Percentiles rank a stretch among this genome's conserved stretches.
These are phyloP conservation scores for Lactifluus subvellereus DNA, from an alignment of 768 basidiomycete genomes.

Conservation along the genomic window DNA sequence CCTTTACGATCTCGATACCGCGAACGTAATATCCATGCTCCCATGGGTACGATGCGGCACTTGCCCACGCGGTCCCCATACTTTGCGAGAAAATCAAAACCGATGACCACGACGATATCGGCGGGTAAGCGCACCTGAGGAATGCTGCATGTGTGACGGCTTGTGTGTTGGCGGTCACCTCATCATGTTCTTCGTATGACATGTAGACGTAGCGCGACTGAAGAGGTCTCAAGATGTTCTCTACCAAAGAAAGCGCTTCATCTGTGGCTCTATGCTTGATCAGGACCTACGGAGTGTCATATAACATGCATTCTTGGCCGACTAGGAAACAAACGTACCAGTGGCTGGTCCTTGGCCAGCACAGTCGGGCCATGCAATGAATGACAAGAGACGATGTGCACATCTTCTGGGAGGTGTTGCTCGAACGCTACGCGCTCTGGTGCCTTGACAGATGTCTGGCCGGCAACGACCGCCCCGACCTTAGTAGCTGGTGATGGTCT, in stretches of 20 bases:
- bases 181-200: constrained; percentile 94
- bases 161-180: constrained; percentile 96
- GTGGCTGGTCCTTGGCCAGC: constrained; percentile 79
- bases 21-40: constrained; percentile 92
- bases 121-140: constrained; percentile 54
- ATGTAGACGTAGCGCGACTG: constrained; percentile 85
- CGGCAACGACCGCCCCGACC: constrained; percentile 84
- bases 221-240: constrained; percentile 74
- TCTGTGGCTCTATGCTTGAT: constrained; percentile 81
- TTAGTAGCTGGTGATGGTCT: constrained; percentile 65
- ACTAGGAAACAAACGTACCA: constrained; percentile 46
- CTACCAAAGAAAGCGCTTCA: constrained; percentile 69
- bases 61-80: constrained; percentile 97
- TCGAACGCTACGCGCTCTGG: constrained; percentile 92
- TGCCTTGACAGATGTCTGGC: constrained; percentile 95
- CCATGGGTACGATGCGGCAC: constrained; percentile 81
- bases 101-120: neutral
- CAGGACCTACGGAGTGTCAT: constrained; percentile 52
- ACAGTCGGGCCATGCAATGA: constrained; percentile 93
- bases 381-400: constrained; percentile 87
- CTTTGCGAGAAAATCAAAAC: constrained; percentile 36
- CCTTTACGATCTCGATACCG: constrained; percentile 97
- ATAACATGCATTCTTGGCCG: neutral
- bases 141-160: constrained; percentile 98
- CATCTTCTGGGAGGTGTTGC: constrained; percentile 75